Conservation (phyloP, 768 basidiomycete species). For the Symmetrospora coprosmae region DNA sequence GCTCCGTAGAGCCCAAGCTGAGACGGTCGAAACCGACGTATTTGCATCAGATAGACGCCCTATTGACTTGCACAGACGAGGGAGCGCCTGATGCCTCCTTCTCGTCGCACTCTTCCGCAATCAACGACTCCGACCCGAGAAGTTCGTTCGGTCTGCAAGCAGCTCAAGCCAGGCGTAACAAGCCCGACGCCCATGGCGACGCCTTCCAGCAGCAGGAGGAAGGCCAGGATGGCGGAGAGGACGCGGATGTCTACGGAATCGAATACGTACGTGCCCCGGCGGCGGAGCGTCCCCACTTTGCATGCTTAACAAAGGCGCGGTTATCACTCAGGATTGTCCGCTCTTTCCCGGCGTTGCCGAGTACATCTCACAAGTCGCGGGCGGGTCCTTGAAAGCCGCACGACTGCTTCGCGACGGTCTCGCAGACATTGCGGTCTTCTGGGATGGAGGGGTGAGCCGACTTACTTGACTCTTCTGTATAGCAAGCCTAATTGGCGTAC, state of each 20-base stretch:
- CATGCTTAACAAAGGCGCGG: too few relatives aligned
- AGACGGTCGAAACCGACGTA: too few relatives aligned
- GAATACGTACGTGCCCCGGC: neutral
- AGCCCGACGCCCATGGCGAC: too few relatives aligned
- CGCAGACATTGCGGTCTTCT: slow-evolving; percentile 58
- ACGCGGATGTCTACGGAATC: neutral
- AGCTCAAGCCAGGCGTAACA: too few relatives aligned
- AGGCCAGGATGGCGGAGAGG: too few relatives aligned
- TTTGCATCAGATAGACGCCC: neutral
- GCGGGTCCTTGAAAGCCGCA: slow-evolving; percentile 63
- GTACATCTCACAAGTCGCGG: slow-evolving; percentile 60
- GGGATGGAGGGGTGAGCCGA: slow-evolving; percentile 75
- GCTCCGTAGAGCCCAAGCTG: too few relatives aligned
- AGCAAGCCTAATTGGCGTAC: neutral
- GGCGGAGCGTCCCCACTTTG: too few relatives aligned
- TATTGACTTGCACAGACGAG: neutral
- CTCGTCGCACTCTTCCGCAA: too few relatives aligned
- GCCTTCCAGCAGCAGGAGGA: too few relatives aligned
- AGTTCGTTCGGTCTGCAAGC: too few relatives aligned
- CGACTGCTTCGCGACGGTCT: slow-evolving; percentile 45
- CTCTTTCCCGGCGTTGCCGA: slow-evolving; percentile 53
- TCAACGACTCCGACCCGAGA: too few relatives aligned
- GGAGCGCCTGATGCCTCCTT: too few relatives aligned
- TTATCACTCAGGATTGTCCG: slow-evolving; percentile 57
- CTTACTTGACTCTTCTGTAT: slow-evolving; percentile 12